Base-by-base conservation (phyloP, 768 basidiomycete genomes). In the Trametes cubensis region DNA sequence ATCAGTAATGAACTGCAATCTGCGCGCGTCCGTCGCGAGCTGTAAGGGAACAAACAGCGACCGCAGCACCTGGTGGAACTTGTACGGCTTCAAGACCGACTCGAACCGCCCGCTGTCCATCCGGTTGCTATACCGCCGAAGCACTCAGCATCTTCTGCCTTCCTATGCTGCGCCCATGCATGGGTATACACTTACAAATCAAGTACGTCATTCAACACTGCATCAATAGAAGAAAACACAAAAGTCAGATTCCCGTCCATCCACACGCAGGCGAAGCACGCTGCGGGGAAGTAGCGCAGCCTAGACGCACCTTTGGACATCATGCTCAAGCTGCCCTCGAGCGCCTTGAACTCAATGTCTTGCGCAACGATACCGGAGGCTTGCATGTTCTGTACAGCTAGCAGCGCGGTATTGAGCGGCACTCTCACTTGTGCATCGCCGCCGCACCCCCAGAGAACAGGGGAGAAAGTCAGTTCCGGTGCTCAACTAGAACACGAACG, bases 371-470 rank as follows among this genome's bases (percentile, higher is more conserved):
- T 82, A 8, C 88, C 85, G 0, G 85, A 85, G 0, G 91, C 92
- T 63, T 90, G 88, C 83, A 96, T 87, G 70, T 98, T 96, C 76
- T 97, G 95, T 18, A 95, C 89, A 0, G 95, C 93, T 51, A 96
- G 79, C 15, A 95, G 77, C 13, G 90, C 90, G 45, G 89, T 91
- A 69, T 92, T 91, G 55, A 92, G 75, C 26, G 90, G 90, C 58
- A 92, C 90, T 62, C 90, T 86, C 74, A 92, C 90, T 80, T 90
- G 86, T 80, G 61, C 61, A 72, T 63, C 63, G 21, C 20, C 21
- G 64, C 52, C 57, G 53, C 62, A 38, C 46, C 69, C 55, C 6
- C 4, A 15, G 21, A 38, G 23, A 23, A 6, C 14, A 56, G 25
- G 28, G 45, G 20, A 14, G 14, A 25, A n/a, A 18, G 40, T 58